phyloP scores from a whole-genome alignment of 495 filamentous ascomycete species.

The Hypoxylon rickii region DNA sequence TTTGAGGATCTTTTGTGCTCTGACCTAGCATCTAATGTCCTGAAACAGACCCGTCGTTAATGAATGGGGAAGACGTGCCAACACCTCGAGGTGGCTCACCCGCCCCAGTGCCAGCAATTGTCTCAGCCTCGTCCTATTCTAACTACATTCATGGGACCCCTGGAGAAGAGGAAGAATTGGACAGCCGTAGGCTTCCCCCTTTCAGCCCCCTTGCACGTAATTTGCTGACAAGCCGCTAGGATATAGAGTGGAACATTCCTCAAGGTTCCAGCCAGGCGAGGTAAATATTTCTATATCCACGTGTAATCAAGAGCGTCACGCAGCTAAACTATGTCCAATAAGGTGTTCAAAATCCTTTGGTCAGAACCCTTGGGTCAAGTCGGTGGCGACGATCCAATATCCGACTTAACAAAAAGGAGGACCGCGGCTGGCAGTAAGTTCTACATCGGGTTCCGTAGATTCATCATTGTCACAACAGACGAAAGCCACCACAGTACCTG shows the following conservation, averaged over 20 bases:
- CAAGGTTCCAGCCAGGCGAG: slow-evolving; percentile 46
- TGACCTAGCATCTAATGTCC: slow-evolving; percentile 8
- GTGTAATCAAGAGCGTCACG: background rate
- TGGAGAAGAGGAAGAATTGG: slow-evolving; percentile 30
- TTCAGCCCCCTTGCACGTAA: background rate
- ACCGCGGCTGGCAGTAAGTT: slow-evolving; percentile 40
- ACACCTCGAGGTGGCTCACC: slow-evolving; percentile 32
- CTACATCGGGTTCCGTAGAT: slow-evolving; percentile 50
- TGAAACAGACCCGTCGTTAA: slow-evolving; percentile 9
- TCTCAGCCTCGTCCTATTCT: slow-evolving; percentile 11
- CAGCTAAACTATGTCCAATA: slow-evolving; percentile 4
- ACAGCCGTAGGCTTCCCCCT: slow-evolving; percentile 26
- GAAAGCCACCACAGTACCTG: slow-evolving; percentile 53
- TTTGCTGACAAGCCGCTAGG: slow-evolving; percentile 35
- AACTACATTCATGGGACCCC: slow-evolving; percentile 36
- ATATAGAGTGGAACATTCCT: slow-evolving; percentile 47
- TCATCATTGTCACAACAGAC: slow-evolving; percentile 53
- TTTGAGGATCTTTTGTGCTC: background rate
- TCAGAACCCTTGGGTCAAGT: slow-evolving; percentile 48
- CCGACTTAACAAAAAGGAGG: slow-evolving; percentile 35
- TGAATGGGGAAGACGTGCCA: slow-evolving; percentile 20
- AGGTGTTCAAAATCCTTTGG: slow-evolving; percentile 57
- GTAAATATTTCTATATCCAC: slow-evolving; percentile 28
- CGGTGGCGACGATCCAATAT: slow-evolving; percentile 37
- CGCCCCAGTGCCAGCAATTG: background rate